Conservation (phyloP, 2,329 filamentous ascomycete species). For the Saccharata proteae region DNA sequence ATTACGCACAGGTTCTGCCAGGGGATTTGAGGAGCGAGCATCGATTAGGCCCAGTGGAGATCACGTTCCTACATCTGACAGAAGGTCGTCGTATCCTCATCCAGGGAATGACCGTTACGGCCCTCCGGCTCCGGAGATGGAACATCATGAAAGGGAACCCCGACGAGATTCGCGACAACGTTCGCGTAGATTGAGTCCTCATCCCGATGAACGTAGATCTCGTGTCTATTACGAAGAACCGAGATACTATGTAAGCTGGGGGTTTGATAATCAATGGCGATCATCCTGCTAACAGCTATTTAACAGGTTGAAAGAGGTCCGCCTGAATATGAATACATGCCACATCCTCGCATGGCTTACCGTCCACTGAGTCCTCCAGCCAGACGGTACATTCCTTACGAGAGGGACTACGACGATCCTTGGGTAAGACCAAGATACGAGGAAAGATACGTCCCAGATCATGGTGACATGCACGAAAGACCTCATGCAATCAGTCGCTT, state of each 20-base stretch:
- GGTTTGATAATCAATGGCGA: conserved; percentile 9
- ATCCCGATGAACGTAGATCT: conserved; percentile 14
- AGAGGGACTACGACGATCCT: conserved; percentile 17
- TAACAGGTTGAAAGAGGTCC: conserved; percentile 17
- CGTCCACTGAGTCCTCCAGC: conserved; percentile 18
- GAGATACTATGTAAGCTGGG: conserved; percentile 20
- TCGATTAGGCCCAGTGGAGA: too few species aligned
- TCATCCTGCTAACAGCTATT: conserved; percentile 5
- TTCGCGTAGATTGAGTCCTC: conserved; percentile 15
- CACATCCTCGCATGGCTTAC: conserved; percentile 15
- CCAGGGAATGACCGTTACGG: conserved; percentile 11
- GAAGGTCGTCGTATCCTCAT: too few species aligned
- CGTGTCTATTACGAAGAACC: conserved; percentile 19
- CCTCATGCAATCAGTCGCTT: conserved; percentile 17
- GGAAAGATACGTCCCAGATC: conserved; percentile 14
- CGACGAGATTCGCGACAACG: conserved; percentile 12
- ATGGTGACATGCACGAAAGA: conserved; percentile 20
- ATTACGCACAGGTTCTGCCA: too few species aligned
- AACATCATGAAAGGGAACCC: too few species aligned
- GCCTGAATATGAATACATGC: conserved; percentile 18
- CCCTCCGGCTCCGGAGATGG: too few species aligned
- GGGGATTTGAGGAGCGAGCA: too few species aligned
- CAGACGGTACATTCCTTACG: conserved; percentile 16
- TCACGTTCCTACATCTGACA: too few species aligned
- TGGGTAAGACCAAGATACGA: conserved; percentile 15